phyloP scores from a whole-genome alignment of 2,329 filamentous ascomycete genomes.

The Trichophyton verrucosum region DNA sequence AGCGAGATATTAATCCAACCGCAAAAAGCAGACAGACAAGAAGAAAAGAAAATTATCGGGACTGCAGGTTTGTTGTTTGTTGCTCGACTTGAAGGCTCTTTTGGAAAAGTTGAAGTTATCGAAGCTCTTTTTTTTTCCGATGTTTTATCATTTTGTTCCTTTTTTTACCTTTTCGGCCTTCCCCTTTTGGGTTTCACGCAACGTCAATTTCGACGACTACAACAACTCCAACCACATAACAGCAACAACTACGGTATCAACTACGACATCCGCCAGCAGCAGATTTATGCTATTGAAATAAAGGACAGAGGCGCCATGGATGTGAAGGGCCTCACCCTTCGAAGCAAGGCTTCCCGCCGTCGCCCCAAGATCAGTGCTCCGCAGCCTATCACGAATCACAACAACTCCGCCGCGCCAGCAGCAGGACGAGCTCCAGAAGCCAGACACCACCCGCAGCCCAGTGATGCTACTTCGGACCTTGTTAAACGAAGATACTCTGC shows the following conservation, averaged over 20 bases:
- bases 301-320: constrained; percentile 31
- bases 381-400: constrained; percentile 40
- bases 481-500: constrained; percentile 93
- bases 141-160: neutral
- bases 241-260: neutral
- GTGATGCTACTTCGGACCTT: constrained; percentile 56
- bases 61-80: neutral
- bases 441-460: constrained; percentile 25
- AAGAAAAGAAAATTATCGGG: neutral
- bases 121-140: neutral
- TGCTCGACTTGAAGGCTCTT: neutral
- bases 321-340: constrained; percentile 47
- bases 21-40: neutral
- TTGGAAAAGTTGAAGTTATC: neutral
- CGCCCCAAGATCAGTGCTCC: constrained; percentile 47
- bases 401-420: constrained; percentile 11
- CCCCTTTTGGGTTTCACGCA: constrained; percentile 1
- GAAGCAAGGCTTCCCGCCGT: constrained; percentile 44
- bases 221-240: neutral
- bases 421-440: constrained; percentile 21
- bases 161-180: neutral
- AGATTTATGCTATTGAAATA: neutral
- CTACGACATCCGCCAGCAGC: neutral
- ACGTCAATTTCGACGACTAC: neutral
- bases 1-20: neutral